phyloP scores from a whole-genome alignment of 257 asterid genomes.

The Solanum tarijense region DNA sequence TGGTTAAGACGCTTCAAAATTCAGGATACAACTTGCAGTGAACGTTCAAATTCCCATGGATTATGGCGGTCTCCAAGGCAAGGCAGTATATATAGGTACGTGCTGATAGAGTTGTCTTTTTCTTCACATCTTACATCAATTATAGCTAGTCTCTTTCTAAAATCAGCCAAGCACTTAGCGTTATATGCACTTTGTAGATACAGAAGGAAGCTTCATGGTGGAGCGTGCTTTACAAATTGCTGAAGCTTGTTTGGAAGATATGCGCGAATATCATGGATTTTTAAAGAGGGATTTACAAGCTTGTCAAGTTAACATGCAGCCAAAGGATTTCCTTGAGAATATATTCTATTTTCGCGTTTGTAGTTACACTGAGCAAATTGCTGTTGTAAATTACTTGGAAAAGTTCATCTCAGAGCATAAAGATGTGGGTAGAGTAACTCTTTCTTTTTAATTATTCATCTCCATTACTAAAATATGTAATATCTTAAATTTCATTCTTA shows the following conservation, averaged over 20 bases:
- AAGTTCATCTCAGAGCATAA: conserved; percentile 69
- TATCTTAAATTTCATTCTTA: not conserved
- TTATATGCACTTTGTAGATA: conserved; percentile 36
- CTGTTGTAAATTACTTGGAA: conserved; percentile 76
- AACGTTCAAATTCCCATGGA: conserved; percentile 84
- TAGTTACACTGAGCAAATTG: conserved; percentile 88
- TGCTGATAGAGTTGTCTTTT: not conserved
- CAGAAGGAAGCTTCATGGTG: conserved; percentile 98
- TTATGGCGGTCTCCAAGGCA: conserved; percentile 87
- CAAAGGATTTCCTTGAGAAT: conserved; percentile 63
- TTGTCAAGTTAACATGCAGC: conserved; percentile 28
- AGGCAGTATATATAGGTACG: conserved; percentile 83
- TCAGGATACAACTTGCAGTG: conserved; percentile 86
- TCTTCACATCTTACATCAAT: not conserved
- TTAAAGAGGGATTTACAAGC: conserved; percentile 40
- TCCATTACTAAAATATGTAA: not conserved
- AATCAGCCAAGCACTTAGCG: not conserved
- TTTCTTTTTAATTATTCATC: not conserved
- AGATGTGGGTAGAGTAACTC: conserved; percentile 50
- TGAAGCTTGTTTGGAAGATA: conserved; percentile 78
- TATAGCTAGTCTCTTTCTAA: not conserved
- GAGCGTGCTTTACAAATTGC: conserved; percentile 90
- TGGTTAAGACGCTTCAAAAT: conserved; percentile 1
- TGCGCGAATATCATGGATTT: conserved; percentile 58
- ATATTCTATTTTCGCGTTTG: conserved; percentile 83